A percentile compares a stretch with the other conserved stretches of the same genome.
These are phyloP conservation scores for Inonotus obliquus DNA, from an alignment of 1,284 basidiomycete genomes.

Conservation along the genomic window DNA sequence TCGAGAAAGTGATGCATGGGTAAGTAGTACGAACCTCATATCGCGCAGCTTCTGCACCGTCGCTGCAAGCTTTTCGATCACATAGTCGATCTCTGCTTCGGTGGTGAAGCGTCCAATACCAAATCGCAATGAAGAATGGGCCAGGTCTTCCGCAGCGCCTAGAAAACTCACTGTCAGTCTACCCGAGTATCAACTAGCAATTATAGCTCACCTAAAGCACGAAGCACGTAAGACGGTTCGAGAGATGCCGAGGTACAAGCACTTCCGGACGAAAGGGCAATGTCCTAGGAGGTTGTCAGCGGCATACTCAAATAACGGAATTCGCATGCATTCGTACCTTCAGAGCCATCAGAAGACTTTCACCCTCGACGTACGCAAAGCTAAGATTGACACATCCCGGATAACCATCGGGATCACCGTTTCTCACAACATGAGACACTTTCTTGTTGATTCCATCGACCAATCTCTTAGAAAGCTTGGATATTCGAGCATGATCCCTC, in stretches of 20 bases:
- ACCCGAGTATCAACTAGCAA: neutral
- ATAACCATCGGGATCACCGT: constrained; percentile 88
- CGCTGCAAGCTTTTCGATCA: constrained; percentile 82
- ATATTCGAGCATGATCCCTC: constrained; percentile 82
- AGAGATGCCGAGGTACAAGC: constrained; percentile 98
- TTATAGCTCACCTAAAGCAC: constrained; percentile 71
- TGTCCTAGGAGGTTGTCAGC: constrained; percentile 53
- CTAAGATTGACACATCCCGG: constrained; percentile 93
- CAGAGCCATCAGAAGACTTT: constrained; percentile 96
- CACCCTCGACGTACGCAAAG: constrained; percentile 97
- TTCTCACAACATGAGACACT: constrained; percentile 89
- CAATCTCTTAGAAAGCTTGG: constrained; percentile 77
- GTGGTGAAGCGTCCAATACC: constrained; percentile 99
- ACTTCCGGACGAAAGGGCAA: constrained; percentile 95
- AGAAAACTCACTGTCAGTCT: constrained; percentile 15
- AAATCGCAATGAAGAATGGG: constrained; percentile 96
- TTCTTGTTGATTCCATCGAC: constrained; percentile 77
- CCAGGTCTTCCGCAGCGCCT: constrained; percentile 98
- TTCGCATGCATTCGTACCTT: constrained; percentile 71
- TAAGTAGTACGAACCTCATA: constrained; percentile 45
- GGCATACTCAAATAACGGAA: constrained; percentile 38
- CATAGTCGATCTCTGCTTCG: constrained; percentile 95
- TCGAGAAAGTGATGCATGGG: neutral
- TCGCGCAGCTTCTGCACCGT: constrained; percentile 77
- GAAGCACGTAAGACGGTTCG: constrained; percentile 97